phyloP scores from a whole-genome alignment of 305 asterid genomes.

The Fraxinus sp. region DNA sequence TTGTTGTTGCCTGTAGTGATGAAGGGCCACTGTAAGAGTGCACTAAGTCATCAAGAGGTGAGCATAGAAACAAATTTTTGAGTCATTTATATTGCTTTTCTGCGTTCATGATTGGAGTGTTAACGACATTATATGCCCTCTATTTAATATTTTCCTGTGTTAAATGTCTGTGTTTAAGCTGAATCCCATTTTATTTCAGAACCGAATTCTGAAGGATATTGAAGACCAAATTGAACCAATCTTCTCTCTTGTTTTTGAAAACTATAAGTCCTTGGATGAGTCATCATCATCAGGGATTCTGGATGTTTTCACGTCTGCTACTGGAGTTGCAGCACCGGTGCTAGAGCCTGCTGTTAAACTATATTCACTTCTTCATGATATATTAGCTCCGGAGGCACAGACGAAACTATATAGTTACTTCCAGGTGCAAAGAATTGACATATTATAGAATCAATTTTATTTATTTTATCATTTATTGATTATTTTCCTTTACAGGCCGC shows the following conservation, averaged over 20 bases:
- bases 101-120: not conserved
- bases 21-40: conserved; percentile 44
- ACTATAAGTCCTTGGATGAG: conserved; percentile 55
- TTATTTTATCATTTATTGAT: not conserved
- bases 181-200: conserved; percentile 31
- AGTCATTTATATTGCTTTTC: not conserved
- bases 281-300: conserved; percentile 44
- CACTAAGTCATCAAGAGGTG: conserved; percentile 62
- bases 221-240: conserved; percentile 54
- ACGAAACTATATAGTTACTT: conserved; percentile 45
- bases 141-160: not conserved
- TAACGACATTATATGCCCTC: not conserved
- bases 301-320: conserved; percentile 48
- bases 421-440: conserved; percentile 35
- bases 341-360: conserved; percentile 51
- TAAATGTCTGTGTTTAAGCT: not conserved
- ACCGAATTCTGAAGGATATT: conserved; percentile 51
- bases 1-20: conserved; percentile 44
- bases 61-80: not conserved
- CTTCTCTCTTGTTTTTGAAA: conserved; percentile 49
- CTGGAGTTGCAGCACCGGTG: conserved; percentile 46
- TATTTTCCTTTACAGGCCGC: conserved; percentile 40
- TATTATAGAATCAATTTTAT: not conserved
- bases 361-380: conserved; percentile 44
- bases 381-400: conserved; percentile 55